Base-by-base conservation (phyloP, 306 rosid species). In the Sicyos baderoa region DNA sequence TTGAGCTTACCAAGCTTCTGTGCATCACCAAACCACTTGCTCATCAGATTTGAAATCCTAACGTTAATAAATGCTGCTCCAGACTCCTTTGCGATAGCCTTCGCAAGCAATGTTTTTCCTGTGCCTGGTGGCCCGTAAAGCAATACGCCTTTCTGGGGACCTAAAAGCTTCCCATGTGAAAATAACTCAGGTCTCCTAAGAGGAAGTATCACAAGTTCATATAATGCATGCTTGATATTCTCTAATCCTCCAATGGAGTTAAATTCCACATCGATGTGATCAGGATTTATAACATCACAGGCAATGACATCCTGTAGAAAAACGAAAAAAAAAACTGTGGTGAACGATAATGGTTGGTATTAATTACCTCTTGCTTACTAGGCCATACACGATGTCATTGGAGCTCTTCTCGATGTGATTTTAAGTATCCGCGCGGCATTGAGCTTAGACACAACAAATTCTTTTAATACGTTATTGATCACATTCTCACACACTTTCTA, bases 1-100 rank as follows among this genome's bases (percentile, higher is more conserved):
- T 27, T 7, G 44, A 4, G 54, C 96, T 85, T 73, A 94, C 99
- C 99, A 54, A 94, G 99, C 69, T 94, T 94, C 76, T 86, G 97
- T 40, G 97, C 99, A 84, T 94, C 99, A 67, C 99, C 99, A 59
- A 94, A 94, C 99, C 99, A 94, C 86, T 94, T 94, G 88, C 99
- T 94, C 99, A 94, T 94, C 64, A 94, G 84, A 83, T 90, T 94
- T 17, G 99, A 94, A 81, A 94, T 79, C 80, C 88, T 88, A 63
- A 94, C 92, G 17, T 94, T 94, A 29, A 94, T 94, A 70, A 94
- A 94, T 69, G 90, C 97, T 68, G 99, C 99, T 63, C 86, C 97
- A 9, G 97, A 90, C 76, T 94, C 99, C 78, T 85, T 90, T 2
- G 99, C 99, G 72, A 94, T 94, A 76, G 99, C 99, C 80, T 94